Conservation (phyloP, 345 rosid genomes). For the Trapa incisa region DNA sequence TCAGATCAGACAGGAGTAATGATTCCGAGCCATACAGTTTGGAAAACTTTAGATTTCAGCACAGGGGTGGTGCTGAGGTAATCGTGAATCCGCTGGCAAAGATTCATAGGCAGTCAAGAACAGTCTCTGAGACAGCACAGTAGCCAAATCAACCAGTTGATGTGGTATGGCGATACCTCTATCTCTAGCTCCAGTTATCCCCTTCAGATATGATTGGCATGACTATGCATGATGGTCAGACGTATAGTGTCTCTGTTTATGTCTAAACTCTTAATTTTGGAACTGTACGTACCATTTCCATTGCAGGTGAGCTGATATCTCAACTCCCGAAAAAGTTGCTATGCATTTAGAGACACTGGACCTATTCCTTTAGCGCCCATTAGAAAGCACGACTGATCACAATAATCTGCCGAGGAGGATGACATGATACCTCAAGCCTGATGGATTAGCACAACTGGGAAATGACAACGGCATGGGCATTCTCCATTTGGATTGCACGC, state of each 20-base stretch:
- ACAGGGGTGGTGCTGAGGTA: conserved; percentile 39
- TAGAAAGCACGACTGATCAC: neutral
- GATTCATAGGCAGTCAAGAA: conserved; percentile 29
- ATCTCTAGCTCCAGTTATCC: neutral
- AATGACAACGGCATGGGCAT: neutral
- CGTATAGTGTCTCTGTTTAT: neutral
- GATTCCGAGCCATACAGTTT: conserved; percentile 21
- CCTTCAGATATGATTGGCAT: neutral
- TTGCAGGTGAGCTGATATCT: neutral
- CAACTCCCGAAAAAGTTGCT: neutral
- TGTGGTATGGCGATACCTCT: neutral
- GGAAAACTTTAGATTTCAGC: conserved; percentile 40
- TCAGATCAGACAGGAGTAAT: conserved; percentile 19
- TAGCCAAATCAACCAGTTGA: conserved; percentile 3
- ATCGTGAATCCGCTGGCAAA: conserved; percentile 87
- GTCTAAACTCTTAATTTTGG: neutral
- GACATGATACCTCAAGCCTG: neutral
- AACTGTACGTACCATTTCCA: neutral
- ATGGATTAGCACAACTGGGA: neutral
- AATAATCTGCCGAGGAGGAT: neutral
- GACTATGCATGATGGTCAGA: no score
- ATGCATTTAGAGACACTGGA: neutral
- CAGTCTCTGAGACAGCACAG: conserved; percentile 15
- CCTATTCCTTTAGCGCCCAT: neutral
- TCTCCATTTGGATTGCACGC: neutral